Conservation (phyloP, 306 rosid species). For the Corylus avellana region DNA sequence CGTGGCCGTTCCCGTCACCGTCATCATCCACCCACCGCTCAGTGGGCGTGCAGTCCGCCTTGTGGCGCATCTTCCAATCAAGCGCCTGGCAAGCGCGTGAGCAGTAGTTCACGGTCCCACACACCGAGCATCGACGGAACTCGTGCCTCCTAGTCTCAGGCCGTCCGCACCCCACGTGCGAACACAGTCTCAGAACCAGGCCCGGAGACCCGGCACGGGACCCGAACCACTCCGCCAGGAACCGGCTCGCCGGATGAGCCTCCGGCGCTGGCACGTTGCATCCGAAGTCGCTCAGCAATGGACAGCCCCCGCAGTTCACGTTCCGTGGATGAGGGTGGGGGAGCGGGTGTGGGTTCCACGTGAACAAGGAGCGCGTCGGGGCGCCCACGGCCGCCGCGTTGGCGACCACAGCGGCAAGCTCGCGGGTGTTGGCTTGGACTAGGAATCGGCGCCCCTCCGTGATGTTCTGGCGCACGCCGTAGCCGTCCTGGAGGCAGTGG, state of each 20-base stretch:
- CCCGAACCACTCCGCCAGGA: conserved; percentile 71
- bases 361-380: conserved; percentile 37
- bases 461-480: conserved; percentile 83
- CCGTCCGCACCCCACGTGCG: conserved; percentile 87
- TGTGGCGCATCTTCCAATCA: conserved; percentile 91
- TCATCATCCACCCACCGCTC: conserved; percentile 75
- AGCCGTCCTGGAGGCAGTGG: conserved; percentile 94
- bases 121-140: conserved; percentile 89
- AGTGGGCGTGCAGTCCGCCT: conserved; percentile 67
- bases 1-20: conserved; percentile 41
- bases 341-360: conserved; percentile 45
- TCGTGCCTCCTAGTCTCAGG: conserved; percentile 88
- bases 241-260: conserved; percentile 65
- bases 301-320: conserved; percentile 54
- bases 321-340: conserved; percentile 40
- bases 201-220: conserved; percentile 43
- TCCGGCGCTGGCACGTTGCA: conserved; percentile 87
- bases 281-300: conserved; percentile 78
- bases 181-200: conserved; percentile 58
- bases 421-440: conserved; percentile 91
- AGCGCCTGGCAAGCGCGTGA: conserved; percentile 98
- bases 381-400: conserved; percentile 14
- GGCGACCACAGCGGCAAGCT: conserved; percentile 71
- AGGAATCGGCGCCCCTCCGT: conserved; percentile 79
- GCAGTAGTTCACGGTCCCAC: conserved; percentile 80